These are phyloP conservation scores for Haplosporangium sp. DNA, from an alignment of 371 early-diverging fungal species.

Conservation along the genomic window DNA sequence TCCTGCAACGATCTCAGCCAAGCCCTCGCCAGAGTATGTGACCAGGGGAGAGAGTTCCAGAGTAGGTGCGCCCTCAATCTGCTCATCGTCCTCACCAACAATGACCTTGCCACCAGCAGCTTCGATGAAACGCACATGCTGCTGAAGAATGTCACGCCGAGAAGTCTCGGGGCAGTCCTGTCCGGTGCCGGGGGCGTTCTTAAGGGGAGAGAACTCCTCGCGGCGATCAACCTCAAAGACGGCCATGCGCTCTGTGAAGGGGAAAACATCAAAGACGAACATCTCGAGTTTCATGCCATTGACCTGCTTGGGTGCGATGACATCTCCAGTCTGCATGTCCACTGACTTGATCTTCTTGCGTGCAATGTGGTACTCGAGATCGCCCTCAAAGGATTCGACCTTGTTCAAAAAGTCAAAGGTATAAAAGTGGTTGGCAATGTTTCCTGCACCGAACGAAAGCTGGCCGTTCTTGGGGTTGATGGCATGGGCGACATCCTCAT, in stretches of 20 bases:
- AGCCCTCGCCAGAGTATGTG: slow-evolving; percentile 94
- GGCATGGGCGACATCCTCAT: slow-evolving; percentile 73
- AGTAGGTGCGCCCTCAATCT: slow-evolving; percentile 54
- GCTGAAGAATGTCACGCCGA: slow-evolving; percentile 86
- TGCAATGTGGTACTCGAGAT: slow-evolving; percentile 95
- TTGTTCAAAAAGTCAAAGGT: slow-evolving; percentile 90
- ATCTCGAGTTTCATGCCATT: slow-evolving; percentile 98
- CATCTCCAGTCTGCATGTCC: slow-evolving; percentile 81
- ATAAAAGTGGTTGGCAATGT: slow-evolving; percentile 99
- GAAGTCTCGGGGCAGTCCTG: slow-evolving; percentile 95
- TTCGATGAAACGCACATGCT: slow-evolving; percentile 86
- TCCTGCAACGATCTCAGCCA: slow-evolving; percentile 59
- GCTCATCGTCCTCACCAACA: slow-evolving; percentile 64
- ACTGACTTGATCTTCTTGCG: slow-evolving; percentile 96
- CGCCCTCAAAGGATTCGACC: slow-evolving; percentile 81
- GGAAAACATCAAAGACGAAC: slow-evolving; percentile 91
- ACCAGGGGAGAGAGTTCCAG: slow-evolving; percentile 93
- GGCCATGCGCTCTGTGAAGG: slow-evolving; percentile 85
- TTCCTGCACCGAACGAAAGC: slow-evolving; percentile 90
- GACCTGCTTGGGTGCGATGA: slow-evolving; percentile 77
- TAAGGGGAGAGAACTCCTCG: slow-evolving; percentile 97
- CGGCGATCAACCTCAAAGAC: slow-evolving; percentile 92
- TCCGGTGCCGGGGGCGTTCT: slow-evolving; percentile 94
- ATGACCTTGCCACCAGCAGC: slow-evolving; percentile 86
- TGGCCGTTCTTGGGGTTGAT: slow-evolving; percentile 71